These are phyloP conservation scores for Globisporangium nagaii DNA, from an alignment of 352 stramenopile species.

Conservation along the genomic window DNA sequence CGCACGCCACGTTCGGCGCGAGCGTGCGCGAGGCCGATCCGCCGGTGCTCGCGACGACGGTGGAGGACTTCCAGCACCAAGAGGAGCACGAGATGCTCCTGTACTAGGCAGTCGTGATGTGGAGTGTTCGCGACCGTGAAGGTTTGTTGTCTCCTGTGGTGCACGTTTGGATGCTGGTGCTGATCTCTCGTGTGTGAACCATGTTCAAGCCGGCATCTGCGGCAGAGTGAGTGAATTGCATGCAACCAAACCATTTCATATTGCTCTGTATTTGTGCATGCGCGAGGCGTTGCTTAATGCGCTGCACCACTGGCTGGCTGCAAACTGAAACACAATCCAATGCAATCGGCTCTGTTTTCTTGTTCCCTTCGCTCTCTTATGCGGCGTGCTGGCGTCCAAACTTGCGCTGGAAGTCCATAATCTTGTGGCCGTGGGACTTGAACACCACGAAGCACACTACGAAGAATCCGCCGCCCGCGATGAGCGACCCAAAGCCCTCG, in stretches of 20 bases:
- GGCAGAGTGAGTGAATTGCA: not conserved
- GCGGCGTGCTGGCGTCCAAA: conserved; percentile 15
- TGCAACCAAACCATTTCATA: not conserved
- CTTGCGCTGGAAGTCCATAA: conserved; percentile 15
- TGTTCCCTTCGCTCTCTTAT: conserved; percentile 4
- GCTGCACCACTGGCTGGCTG: not conserved
- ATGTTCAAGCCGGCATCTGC: too few species aligned
- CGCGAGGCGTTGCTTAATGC: too few species aligned
- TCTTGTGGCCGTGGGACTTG: conserved; percentile 13
- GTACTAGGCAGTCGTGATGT: too few species aligned
- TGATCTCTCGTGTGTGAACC: not conserved
- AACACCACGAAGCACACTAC: conserved; percentile 15
- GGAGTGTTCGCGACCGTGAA: too few species aligned
- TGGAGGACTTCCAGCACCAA: conserved; percentile 4
- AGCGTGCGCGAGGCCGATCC: conserved; percentile 7
- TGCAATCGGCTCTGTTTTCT: not conserved
- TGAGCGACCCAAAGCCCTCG: conserved; percentile 26
- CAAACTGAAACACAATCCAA: not conserved
- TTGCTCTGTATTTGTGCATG: too few species aligned
- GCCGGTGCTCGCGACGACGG: conserved; percentile 8
- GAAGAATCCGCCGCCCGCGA: conserved; percentile 5
- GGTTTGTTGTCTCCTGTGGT: too few species aligned
- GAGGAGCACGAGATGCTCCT: conserved; percentile 20
- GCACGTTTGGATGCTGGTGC: too few species aligned
- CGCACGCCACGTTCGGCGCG: conserved; percentile 2